A percentile compares a stretch with the other conserved stretches of the same genome.
phyloP scores from a whole-genome alignment of 2,329 filamentous ascomycete genomes.

The Chalaropsis thielavioides region DNA sequence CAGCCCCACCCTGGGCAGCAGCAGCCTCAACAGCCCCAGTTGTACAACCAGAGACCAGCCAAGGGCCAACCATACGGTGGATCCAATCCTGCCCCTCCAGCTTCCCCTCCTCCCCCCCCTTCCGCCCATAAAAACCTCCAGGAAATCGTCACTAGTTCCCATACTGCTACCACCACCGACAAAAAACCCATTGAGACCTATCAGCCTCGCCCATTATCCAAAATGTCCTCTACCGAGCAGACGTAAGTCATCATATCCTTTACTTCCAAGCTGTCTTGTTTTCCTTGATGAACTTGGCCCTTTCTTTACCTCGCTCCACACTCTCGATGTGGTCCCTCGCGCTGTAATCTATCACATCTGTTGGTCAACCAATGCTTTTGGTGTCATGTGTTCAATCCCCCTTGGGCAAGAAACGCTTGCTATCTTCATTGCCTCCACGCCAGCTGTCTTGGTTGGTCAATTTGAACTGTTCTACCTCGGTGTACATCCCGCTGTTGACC shows the following conservation, averaged over 20 bases:
- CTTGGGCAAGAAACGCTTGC: not conserved
- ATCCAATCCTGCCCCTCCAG: slow-evolving; percentile 14
- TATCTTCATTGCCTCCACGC: not conserved
- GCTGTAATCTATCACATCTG: not conserved
- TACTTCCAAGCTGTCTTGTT: not conserved
- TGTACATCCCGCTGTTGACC: not conserved
- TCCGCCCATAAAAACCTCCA: slow-evolving; percentile 11
- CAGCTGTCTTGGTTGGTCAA: not conserved
- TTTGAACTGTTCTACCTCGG: not conserved
- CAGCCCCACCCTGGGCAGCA: slow-evolving; percentile 8
- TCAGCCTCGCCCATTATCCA: slow-evolving; percentile 12
- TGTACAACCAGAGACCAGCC: slow-evolving; percentile 10
- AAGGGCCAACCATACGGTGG: slow-evolving; percentile 17
- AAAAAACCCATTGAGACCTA: slow-evolving; percentile 8
- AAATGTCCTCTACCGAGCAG: slow-evolving; percentile 36
- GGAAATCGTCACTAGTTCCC: slow-evolving; percentile 11
- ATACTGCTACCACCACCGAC: slow-evolving; percentile 10
- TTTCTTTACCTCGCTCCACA: not conserved
- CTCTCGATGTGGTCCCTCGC: not conserved
- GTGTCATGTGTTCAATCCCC: no score
- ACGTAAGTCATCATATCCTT: slow-evolving; percentile 48
- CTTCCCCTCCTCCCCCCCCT: slow-evolving; percentile 10
- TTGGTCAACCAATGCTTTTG: not conserved
- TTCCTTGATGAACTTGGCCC: slow-evolving; percentile 17
- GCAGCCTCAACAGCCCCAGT: slow-evolving; percentile 15